Evolutionary conservation across 2,329 filamentous ascomycete species (phyloP), one percentile per base, ranked within the genome.

Genomic region (Epichloe sylvatica): DNA sequence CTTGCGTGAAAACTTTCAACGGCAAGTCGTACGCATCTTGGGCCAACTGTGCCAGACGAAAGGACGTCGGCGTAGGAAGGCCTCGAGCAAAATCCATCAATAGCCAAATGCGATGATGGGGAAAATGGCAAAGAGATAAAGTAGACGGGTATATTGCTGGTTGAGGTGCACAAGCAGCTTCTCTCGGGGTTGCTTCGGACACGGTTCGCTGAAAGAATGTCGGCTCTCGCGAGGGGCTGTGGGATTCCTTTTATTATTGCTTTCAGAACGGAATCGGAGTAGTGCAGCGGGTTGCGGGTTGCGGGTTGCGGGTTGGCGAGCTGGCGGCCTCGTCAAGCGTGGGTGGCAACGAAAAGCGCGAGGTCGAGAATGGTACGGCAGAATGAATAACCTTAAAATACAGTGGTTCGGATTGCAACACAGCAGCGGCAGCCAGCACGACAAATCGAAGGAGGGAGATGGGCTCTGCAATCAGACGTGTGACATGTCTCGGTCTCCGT

Each of bases 31-130:
- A 69, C 45, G 65, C 63, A 60, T 64, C 50, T 52, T 64, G 64
- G 25, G 64, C 65, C 47, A 69, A 53, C 51, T 60, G 60, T 38
- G 64, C 59, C 53, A 73, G 60, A 54, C 73, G 70, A 54, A 70
- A 70, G 45, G 73, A 72, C 49, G 67, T 65, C 53, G 72, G 71
- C 55, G 67, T 66, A 43, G 67, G 60, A 49, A 65, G 61, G 50
- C 62, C 59, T 50, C 59, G 59, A 57, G 66, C 64, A 49, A 61
- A 64, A 66, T 60, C 64, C 67, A 69, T 69, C 51, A 53, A 52
- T 35, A 21, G 41, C 3, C 44, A 25, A 34, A 42, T 21, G 30
- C 15, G 35, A 17, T 23, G 13, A 19, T 34, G 13, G 3, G 35
- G 33, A 23, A n/a, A 19, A 37, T 25, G 3, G 8, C 9, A 13